Conservation (phyloP, 176 grass and related monocot species). For the Paspalum notatum region DNA sequence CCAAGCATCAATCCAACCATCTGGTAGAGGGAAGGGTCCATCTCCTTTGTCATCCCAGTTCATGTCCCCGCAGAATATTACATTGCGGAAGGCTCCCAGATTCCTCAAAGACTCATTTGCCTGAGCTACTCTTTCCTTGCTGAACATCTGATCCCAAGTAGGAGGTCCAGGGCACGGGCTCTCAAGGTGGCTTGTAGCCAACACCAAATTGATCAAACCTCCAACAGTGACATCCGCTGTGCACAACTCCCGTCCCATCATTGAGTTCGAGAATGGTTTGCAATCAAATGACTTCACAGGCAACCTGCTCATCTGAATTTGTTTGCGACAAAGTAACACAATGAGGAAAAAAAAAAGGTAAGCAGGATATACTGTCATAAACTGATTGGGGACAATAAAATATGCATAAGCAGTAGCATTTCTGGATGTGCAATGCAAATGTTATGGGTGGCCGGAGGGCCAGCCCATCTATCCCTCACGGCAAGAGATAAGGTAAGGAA, state of each 20-base stretch:
- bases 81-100: conserved; percentile 48
- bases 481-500: too few species aligned
- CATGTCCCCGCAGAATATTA: conserved; percentile 82
- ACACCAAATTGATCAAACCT: conserved; percentile 41
- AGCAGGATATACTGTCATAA: conserved; percentile 2
- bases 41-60: conserved; percentile 91
- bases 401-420: neutral
- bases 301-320: conserved; percentile 86
- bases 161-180: conserved; percentile 85
- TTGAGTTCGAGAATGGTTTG: conserved; percentile 55
- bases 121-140: conserved; percentile 68
- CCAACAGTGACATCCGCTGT: conserved; percentile 54
- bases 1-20: conserved; percentile 83
- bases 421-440: neutral
- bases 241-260: conserved; percentile 81
- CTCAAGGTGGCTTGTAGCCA: conserved; percentile 86
- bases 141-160: conserved; percentile 85
- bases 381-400: neutral
- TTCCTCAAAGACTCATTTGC: conserved; percentile 59
- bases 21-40: conserved; percentile 60
- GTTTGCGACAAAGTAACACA: conserved; percentile 24
- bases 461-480: too few species aligned
- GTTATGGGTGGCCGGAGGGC: too few species aligned
- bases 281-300: conserved; percentile 53
- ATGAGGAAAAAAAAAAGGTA: neutral